phyloP scores from a whole-genome alignment of 73 alveolate species.

The Tetrahymena malaccensis region DNA sequence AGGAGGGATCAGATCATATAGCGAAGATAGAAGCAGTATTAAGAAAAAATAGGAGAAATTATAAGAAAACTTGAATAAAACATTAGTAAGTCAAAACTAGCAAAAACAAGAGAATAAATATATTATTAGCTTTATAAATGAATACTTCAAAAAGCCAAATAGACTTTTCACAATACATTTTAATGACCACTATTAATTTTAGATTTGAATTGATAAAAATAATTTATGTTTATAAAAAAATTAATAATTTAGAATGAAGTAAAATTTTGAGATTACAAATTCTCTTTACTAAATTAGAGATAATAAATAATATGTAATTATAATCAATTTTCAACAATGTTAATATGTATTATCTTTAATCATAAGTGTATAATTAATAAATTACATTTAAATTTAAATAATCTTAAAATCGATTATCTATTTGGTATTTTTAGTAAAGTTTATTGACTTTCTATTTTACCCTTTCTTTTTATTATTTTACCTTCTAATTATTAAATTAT shows the following conservation, averaged over 20 bases:
- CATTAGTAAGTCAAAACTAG: neutral
- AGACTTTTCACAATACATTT: neutral
- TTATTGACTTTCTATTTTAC: neutral
- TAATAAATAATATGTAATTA: neutral
- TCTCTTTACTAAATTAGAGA: too few species aligned
- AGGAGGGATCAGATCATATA: neutral
- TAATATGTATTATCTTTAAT: neutral
- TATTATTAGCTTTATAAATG: neutral
- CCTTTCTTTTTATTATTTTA: too few species aligned
- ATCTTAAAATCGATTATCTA: neutral
- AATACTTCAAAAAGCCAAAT: neutral
- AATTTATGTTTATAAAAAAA: too few species aligned
- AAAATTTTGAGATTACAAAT: too few species aligned
- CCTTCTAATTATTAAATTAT: neutral
- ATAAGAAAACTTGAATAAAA: neutral
- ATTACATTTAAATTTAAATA: neutral
- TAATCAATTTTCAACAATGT: neutral
- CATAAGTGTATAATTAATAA: neutral
- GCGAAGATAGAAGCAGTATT: neutral
- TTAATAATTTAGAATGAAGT: too few species aligned
- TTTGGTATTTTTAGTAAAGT: neutral
- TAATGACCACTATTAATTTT: neutral
- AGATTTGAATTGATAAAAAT: neutral
- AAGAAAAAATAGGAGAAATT: neutral
- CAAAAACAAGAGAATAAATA: neutral